These are phyloP conservation scores for Floccularia luteovirens DNA, from an alignment of 768 basidiomycete species.

Conservation along the genomic window DNA sequence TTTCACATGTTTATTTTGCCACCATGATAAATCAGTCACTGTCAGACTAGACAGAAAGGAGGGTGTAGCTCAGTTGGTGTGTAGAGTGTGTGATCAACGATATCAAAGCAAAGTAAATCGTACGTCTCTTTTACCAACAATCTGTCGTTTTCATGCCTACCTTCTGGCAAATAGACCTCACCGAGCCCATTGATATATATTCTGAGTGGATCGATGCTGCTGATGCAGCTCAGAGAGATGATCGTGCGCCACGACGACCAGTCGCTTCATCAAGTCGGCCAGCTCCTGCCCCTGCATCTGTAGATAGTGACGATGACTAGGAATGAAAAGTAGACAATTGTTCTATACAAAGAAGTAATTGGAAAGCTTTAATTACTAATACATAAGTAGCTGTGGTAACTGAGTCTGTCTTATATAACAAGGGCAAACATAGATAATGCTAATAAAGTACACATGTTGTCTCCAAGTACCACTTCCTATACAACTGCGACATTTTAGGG, in stretches of 20 bases:
- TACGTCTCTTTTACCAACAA: slow-evolving; percentile 19
- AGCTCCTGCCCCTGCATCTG: slow-evolving; percentile 29
- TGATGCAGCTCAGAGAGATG: slow-evolving; percentile 70
- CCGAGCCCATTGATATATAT: slow-evolving; percentile 84
- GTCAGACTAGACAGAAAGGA: slow-evolving; percentile 84
- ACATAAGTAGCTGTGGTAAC: no score
- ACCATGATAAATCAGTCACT: slow-evolving; percentile 85
- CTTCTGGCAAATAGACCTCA: slow-evolving; percentile 63
- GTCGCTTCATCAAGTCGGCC: slow-evolving; percentile 54
- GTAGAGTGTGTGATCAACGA: slow-evolving; percentile 80
- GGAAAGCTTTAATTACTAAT: background rate
- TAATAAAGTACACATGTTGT: no score
- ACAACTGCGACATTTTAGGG: no score
- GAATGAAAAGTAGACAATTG: no score
- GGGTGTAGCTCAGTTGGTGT: slow-evolving; percentile 71
- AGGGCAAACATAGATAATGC: no score
- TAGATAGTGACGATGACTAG: slow-evolving; percentile 45
- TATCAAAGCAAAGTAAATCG: slow-evolving; percentile 86
- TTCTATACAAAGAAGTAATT: background rate
- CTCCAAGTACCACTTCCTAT: no score
- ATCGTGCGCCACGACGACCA: slow-evolving; percentile 42
- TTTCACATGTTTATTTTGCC: slow-evolving; percentile 85
- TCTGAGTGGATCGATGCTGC: slow-evolving; percentile 91
- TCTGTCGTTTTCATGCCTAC: slow-evolving; percentile 7
- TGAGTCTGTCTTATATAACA: no score